phyloP scores from a whole-genome alignment of 2,329 filamentous ascomycete genomes.

The Claviceps purpurea region DNA sequence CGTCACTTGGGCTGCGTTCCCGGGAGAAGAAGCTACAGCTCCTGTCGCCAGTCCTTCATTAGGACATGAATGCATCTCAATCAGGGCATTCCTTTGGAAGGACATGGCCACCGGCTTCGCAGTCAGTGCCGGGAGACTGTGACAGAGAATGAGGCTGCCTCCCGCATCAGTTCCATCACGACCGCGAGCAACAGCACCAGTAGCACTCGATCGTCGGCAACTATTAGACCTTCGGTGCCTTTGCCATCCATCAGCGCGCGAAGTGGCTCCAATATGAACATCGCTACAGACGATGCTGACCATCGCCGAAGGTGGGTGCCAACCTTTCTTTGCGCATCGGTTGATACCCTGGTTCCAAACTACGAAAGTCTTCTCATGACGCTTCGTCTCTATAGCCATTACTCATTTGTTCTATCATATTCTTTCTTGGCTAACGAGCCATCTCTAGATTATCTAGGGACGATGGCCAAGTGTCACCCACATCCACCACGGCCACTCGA shows the following conservation, averaged over 20 bases:
- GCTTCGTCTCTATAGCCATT: neutral
- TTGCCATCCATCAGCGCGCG: slow-evolving; percentile 15
- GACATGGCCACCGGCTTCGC: slow-evolving; percentile 19
- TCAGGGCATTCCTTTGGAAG: slow-evolving; percentile 10
- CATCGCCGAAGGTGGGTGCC: slow-evolving; percentile 24
- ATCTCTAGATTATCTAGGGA: slow-evolving; percentile 15
- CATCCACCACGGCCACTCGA: slow-evolving; percentile 30
- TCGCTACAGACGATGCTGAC: slow-evolving; percentile 29
- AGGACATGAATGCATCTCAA: slow-evolving; percentile 20
- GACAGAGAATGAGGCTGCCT: slow-evolving; percentile 51
- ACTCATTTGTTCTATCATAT: neutral
- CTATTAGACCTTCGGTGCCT: slow-evolving; percentile 36
- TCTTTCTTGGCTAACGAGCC: slow-evolving; percentile 1
- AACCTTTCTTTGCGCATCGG: neutral
- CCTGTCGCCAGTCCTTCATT: slow-evolving; percentile 8
- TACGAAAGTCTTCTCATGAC: neutral
- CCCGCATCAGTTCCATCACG: slow-evolving; percentile 39
- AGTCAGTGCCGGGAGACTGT: slow-evolving; percentile 37
- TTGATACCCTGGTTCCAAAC: neutral
- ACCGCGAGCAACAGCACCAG: slow-evolving; percentile 40
- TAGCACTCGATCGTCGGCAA: slow-evolving; percentile 54
- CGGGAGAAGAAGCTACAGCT: neutral
- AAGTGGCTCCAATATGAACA: slow-evolving; percentile 14
- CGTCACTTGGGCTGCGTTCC: neutral
- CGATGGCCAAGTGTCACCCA: slow-evolving; percentile 37